phyloP scores from a whole-genome alignment of 108 stramenopile species.

The Skeletonema grethae region DNA sequence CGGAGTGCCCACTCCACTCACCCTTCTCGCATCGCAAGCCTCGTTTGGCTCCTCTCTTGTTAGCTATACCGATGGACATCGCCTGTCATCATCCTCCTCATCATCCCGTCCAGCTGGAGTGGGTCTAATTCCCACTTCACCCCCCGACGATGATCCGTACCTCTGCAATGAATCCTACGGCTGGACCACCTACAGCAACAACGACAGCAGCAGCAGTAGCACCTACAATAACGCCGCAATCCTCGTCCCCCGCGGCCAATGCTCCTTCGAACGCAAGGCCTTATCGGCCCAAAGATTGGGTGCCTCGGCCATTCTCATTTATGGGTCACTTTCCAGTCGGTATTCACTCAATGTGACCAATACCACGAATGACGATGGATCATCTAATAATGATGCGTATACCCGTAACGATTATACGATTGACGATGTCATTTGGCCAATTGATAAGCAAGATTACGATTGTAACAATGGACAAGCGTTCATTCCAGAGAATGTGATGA shows the following conservation, averaged over 20 bases:
- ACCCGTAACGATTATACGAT: slow-evolving; percentile 17
- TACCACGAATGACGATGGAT: slow-evolving; percentile 16
- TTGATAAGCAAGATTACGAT: slow-evolving; percentile 51
- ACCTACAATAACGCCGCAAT: slow-evolving; percentile 25
- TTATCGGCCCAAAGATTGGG: slow-evolving; percentile 41
- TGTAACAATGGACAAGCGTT: slow-evolving; percentile 41
- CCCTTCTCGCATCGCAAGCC: slow-evolving; percentile 77
- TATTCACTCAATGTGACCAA: slow-evolving; percentile 42
- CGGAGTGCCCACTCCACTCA: slow-evolving; percentile 14
- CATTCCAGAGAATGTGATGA: slow-evolving; percentile 15
- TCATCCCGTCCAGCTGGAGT: slow-evolving; percentile 9
- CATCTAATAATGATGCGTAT: slow-evolving; percentile 10
- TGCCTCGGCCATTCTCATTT: slow-evolving; percentile 46
- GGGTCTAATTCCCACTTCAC: slow-evolving; percentile 27
- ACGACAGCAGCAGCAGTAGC: background rate
- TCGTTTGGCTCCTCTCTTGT: slow-evolving; percentile 51
- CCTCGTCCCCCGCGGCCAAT: slow-evolving; percentile 51
- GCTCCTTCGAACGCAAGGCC: slow-evolving; percentile 57
- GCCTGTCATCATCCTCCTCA: background rate
- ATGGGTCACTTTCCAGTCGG: slow-evolving; percentile 44
- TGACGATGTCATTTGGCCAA: slow-evolving; percentile 44
- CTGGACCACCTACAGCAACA: slow-evolving; percentile 7
- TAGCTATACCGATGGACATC: slow-evolving; percentile 7
- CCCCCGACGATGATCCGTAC: slow-evolving; percentile 38
- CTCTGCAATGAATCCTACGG: slow-evolving; percentile 44